Conservation (phyloP, 208 protist species). For the Leishmania arabica region DNA sequence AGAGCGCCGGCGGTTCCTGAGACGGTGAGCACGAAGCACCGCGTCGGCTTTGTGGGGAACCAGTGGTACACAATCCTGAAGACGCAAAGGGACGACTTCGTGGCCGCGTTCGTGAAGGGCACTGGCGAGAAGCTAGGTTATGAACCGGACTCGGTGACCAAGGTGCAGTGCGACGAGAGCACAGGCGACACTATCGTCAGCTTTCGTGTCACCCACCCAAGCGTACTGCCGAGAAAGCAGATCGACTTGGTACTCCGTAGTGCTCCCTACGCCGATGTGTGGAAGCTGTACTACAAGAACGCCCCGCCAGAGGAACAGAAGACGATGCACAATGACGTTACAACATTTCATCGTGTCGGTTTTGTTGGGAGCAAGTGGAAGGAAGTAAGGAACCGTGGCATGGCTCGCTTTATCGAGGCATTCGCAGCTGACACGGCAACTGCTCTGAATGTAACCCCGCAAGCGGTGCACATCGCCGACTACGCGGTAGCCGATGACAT, state of each 20-base stretch:
- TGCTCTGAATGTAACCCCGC: constrained; percentile 33
- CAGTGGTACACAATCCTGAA: constrained; percentile 50
- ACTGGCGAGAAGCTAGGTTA: constrained; percentile 34
- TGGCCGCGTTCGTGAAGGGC: constrained; percentile 48
- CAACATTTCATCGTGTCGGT: constrained; percentile 71
- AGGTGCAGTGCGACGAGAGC: constrained; percentile 44
- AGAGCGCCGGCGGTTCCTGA: neutral
- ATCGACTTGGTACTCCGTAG: constrained; percentile 46
- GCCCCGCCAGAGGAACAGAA: neutral
- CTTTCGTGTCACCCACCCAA: constrained; percentile 48
- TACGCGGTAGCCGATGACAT: constrained; percentile 50
- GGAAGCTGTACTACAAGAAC: constrained; percentile 59
- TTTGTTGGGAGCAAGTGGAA: constrained; percentile 69
- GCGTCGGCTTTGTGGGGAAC: constrained; percentile 71
- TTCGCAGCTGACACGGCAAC: constrained; percentile 58
- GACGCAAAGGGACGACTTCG: constrained; percentile 32
- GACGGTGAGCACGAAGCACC: constrained; percentile 35
- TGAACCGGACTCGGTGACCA: constrained; percentile 40
- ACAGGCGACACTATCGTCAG: constrained; percentile 68
- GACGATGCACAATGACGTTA: constrained; percentile 10
- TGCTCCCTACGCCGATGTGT: constrained; percentile 58
- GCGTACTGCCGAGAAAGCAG: constrained; percentile 37
- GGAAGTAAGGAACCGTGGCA: constrained; percentile 32
- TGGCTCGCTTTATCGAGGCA: constrained; percentile 37
- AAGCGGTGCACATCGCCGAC: constrained; percentile 44